phyloP scores from a whole-genome alignment of 2,329 filamentous ascomycete genomes.

The Camillea tinctor region DNA sequence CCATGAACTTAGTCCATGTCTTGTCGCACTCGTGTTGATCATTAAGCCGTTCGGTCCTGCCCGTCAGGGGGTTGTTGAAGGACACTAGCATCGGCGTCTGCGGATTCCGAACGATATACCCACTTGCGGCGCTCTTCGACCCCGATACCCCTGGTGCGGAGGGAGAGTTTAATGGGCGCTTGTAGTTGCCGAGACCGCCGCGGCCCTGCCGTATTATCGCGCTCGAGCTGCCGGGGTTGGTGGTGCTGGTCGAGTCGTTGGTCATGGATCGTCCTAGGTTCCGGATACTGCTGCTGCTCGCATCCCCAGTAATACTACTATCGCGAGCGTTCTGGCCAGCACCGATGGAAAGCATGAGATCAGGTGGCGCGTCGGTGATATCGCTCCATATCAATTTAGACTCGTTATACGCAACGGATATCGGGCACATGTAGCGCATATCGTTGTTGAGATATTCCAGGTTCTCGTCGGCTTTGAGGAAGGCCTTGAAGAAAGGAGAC shows the following conservation, averaged over 20 bases:
- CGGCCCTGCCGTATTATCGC: constrained; percentile 30
- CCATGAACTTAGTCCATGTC: constrained; percentile 28
- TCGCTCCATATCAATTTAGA: constrained; percentile 30
- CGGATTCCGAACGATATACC: constrained; percentile 31
- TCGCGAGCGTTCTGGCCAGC: constrained; percentile 31
- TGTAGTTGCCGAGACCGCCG: constrained; percentile 31
- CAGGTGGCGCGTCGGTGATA: constrained; percentile 21
- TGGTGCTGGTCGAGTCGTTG: constrained; percentile 21
- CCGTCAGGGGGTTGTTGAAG: constrained; percentile 29
- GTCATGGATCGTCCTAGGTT: constrained; percentile 19
- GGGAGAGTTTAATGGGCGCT: constrained; percentile 18
- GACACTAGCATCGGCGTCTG: constrained; percentile 30
- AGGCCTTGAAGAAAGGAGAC: constrained; percentile 31
- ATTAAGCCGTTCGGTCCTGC: constrained; percentile 26
- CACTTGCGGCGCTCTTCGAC: constrained; percentile 16
- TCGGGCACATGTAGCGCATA: constrained; percentile 25
- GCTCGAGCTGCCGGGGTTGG: constrained; percentile 5
- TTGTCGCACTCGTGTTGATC: constrained; percentile 26
- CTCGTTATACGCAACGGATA: constrained; percentile 29
- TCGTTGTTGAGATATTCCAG: constrained; percentile 26
- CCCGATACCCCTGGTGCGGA: background rate
- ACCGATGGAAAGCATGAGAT: constrained; percentile 32
- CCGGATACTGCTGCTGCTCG: constrained; percentile 3
- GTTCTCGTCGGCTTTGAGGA: constrained; percentile 27
- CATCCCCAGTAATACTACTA: constrained; percentile 12